Base-by-base conservation (phyloP, 78 protist genomes). In the slime mould (Dictyostelium discoideum) region DNA sequence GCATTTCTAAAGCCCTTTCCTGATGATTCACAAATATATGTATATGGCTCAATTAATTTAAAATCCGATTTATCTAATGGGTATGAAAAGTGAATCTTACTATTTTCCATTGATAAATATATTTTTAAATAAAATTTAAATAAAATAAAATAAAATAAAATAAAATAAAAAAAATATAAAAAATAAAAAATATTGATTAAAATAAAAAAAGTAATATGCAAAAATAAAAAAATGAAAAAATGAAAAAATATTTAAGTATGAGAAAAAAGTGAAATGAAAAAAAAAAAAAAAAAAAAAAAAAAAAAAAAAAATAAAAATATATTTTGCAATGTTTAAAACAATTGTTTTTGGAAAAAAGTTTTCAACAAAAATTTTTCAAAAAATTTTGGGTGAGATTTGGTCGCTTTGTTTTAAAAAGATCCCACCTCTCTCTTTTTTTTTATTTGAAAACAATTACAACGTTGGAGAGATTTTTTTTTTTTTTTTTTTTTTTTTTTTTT, bases 1-100 rank as follows among this genome's bases (percentile, higher is more conserved):
- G 26, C 65, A 11, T 85, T 29, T 44, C 99, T 92, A 54, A 98
- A 60, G 11, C 95, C 97, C 46, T 98, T 98, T 11, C 98, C 98
- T 8, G 98, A 96, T 54, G 96, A n/a, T 39, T 88, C 92, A 48
- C 92, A 50, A 39, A 95, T 73, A 90, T 96, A 87, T 40, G 40
- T n/a, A 87, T 73, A 97, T 3, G 98, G 98, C 63, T 93, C 97
- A 22, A 97, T n/a, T 13, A 96, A 44, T 50, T 32, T 9, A 46
- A 29, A 48, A 44, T 88, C 93, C 9, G 82, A 78, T 26, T 74
- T 46, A 26, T 69, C 37, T 20, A 87, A 78, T 37, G 93, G 93
- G 29, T 60, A 87, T 77, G 93, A 60, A 60, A 87, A 87, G 22
- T 77, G 65, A 46, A 46, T 46, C 57, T 46, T 46, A 46, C 14